These are phyloP conservation scores for Phialophora tarda DNA, from an alignment of 2,329 filamentous ascomycete species.

Conservation along the genomic window DNA sequence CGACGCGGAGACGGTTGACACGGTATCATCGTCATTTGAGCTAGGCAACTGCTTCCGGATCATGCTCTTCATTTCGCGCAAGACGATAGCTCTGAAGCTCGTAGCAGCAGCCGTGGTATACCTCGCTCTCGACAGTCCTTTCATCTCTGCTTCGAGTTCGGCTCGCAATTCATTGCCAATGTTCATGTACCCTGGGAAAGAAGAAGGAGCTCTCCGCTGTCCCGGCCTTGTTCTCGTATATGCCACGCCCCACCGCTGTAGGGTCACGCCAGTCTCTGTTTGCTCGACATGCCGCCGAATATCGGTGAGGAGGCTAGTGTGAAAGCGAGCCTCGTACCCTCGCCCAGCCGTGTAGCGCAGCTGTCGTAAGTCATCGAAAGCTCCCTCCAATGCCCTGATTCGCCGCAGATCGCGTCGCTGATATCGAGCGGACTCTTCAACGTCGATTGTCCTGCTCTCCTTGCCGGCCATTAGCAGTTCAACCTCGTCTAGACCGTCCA, in stretches of 20 bases:
- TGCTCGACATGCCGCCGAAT: conserved; percentile 78
- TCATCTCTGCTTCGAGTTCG: conserved; percentile 72
- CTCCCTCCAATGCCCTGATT: conserved; percentile 78
- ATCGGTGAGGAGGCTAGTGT: conserved; percentile 77
- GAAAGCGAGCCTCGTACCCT: conserved; percentile 81
- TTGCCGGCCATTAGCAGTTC: conserved; percentile 78
- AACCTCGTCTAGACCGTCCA: conserved; percentile 76
- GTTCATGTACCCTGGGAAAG: conserved; percentile 78
- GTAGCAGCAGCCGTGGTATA: conserved; percentile 81
- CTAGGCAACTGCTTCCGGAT: conserved; percentile 87
- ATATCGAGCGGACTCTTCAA: conserved; percentile 35
- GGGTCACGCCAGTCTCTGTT: conserved; percentile 72
- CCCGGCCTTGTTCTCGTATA: conserved; percentile 73
- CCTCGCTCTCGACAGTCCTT: conserved; percentile 79
- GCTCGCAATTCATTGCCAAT: conserved; percentile 73
- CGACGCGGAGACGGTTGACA: conserved; percentile 84
- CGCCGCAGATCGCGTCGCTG: conserved; percentile 69
- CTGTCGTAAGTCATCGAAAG: conserved; percentile 75
- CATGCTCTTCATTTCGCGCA: conserved; percentile 83
- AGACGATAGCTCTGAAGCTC: conserved; percentile 79
- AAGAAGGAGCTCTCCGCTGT: conserved; percentile 69
- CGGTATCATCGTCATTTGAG: conserved; percentile 90
- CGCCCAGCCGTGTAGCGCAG: conserved; percentile 83
- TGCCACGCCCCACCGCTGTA: conserved; percentile 83
- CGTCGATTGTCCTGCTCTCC: conserved; percentile 40